Evolutionary conservation across 1,139 yeast species (phyloP).

Genomic region (Debaryomyces psychrophilus): DNA sequence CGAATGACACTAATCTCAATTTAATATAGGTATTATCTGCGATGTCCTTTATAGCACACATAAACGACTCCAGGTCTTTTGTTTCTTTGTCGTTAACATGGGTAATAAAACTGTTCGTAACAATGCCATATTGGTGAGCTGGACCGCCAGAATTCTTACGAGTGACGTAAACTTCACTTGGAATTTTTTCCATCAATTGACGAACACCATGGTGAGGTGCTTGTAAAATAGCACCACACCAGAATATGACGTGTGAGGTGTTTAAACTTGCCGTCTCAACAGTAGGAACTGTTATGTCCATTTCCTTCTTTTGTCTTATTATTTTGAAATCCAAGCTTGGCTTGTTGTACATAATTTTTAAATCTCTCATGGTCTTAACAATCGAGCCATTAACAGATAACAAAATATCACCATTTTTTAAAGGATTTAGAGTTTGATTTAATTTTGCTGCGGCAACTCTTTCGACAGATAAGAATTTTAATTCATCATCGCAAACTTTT

Average conservation of each 20-base stretch:
- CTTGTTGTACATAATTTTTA: slow-evolving; percentile 54
- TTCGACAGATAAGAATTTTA: slow-evolving; percentile 72
- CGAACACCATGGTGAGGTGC: slow-evolving; percentile 55
- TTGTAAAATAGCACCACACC: slow-evolving; percentile 78
- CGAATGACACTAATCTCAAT: slow-evolving; percentile 79
- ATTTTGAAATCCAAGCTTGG: slow-evolving; percentile 59
- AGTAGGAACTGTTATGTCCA: slow-evolving; percentile 66
- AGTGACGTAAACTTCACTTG: slow-evolving; percentile 82
- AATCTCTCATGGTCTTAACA: slow-evolving; percentile 68
- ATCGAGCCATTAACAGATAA: slow-evolving; percentile 67
- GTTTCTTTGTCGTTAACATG: slow-evolving; percentile 83
- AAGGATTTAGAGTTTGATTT: slow-evolving; percentile 30
- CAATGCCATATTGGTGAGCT: slow-evolving; percentile 80
- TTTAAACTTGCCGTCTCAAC: slow-evolving; percentile 56
- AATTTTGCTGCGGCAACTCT: slow-evolving; percentile 61
- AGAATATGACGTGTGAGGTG: slow-evolving; percentile 68
- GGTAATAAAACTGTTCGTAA: slow-evolving; percentile 81
- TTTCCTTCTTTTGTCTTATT: slow-evolving; percentile 55
- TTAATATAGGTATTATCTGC: slow-evolving; percentile 83
- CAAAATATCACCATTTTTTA: slow-evolving; percentile 69
- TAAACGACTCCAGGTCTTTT: slow-evolving; percentile 65
- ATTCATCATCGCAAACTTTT: slow-evolving; percentile 57
- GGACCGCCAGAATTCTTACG: slow-evolving; percentile 80
- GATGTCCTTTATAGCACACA: slow-evolving; percentile 62
- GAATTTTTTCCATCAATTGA: slow-evolving; percentile 75